Conservation (phyloP, 73 alveolate genomes). For the Paramecium biaurelia region DNA sequence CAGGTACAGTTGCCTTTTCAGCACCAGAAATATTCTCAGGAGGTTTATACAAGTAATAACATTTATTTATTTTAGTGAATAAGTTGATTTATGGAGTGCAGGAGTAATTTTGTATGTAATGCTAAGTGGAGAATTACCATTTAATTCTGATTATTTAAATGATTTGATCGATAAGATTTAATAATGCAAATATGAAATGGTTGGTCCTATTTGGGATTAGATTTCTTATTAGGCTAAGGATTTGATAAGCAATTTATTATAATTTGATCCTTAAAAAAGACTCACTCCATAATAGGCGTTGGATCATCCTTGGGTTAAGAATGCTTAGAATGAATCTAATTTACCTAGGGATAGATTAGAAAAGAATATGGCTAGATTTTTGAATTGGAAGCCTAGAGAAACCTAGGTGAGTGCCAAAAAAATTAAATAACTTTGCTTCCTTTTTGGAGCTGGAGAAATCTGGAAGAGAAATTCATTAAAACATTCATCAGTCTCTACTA, state of each 20-base stretch:
- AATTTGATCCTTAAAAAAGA: conserved; percentile 27
- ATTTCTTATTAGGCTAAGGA: conserved; percentile 33
- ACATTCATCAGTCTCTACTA: neutral
- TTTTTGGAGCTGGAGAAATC: conserved; percentile 39
- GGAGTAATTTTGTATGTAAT: conserved; percentile 57
- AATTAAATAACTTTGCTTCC: neutral
- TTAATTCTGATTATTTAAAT: conserved; percentile 61
- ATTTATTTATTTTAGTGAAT: neutral
- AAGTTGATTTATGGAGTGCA: conserved; percentile 65
- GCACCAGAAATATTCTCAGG: conserved; percentile 67
- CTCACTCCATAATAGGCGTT: conserved; percentile 28
- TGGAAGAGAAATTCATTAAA: conserved; percentile 19
- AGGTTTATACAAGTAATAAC: conserved; percentile 27
- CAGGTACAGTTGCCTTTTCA: conserved; percentile 66
- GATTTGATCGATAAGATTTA: conserved; percentile 21
- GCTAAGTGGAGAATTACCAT: conserved; percentile 62
- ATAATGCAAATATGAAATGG: conserved; percentile 41
- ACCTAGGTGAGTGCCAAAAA: neutral
- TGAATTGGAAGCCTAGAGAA: neutral
- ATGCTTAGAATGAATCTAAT: neutral
- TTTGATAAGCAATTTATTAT: conserved; percentile 9
- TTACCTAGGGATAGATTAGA: neutral
- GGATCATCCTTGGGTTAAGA: conserved; percentile 1
- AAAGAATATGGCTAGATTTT: conserved; percentile 1
- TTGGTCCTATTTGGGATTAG: neutral